Percentiles rank a stretch among this genome's conserved stretches.
Conservation (phyloP, 169 alveolate genomes). For the Blepharisma undulans region DNA sequence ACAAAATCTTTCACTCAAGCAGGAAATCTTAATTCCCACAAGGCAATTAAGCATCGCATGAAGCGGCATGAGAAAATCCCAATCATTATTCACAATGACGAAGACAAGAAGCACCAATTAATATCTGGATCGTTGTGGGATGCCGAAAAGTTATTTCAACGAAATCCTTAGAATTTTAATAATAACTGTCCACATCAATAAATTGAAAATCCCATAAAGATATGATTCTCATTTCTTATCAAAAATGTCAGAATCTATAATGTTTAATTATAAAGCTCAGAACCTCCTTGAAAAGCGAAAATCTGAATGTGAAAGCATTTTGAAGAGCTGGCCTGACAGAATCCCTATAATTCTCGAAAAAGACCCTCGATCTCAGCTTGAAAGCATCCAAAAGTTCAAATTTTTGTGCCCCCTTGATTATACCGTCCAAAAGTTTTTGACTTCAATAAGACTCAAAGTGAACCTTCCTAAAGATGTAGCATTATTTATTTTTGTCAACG, state of each 20-base stretch:
- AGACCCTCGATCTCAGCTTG: not conserved
- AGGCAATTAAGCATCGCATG: conserved; percentile 38
- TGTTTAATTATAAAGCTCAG: conserved; percentile 30
- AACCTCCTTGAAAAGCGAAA: conserved; percentile 32
- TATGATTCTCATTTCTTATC: not conserved
- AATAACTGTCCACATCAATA: not conserved
- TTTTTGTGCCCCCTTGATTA: conserved; percentile 62
- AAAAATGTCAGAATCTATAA: not conserved
- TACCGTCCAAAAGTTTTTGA: conserved; percentile 60
- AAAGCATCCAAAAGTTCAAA: conserved; percentile 31
- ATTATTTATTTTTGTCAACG: conserved; percentile 60
- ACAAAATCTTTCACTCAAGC: conserved; percentile 68
- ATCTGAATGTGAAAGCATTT: conserved; percentile 25
- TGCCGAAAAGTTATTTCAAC: not conserved
- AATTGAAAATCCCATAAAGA: not conserved
- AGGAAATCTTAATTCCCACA: conserved; percentile 72
- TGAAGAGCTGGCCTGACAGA: conserved; percentile 32
- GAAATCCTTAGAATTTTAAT: not conserved
- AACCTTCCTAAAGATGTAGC: conserved; percentile 58
- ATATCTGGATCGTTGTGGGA: conserved; percentile 15
- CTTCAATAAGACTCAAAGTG: conserved; percentile 58
- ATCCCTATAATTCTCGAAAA: conserved; percentile 38
- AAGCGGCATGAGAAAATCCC: conserved; percentile 19
- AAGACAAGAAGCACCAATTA: conserved; percentile 32
- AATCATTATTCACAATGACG: conserved; percentile 13